A percentile compares a stretch with the other conserved stretches of the same genome.
Conservation (phyloP, 331 rosid species). For the Acacia concinna region DNA sequence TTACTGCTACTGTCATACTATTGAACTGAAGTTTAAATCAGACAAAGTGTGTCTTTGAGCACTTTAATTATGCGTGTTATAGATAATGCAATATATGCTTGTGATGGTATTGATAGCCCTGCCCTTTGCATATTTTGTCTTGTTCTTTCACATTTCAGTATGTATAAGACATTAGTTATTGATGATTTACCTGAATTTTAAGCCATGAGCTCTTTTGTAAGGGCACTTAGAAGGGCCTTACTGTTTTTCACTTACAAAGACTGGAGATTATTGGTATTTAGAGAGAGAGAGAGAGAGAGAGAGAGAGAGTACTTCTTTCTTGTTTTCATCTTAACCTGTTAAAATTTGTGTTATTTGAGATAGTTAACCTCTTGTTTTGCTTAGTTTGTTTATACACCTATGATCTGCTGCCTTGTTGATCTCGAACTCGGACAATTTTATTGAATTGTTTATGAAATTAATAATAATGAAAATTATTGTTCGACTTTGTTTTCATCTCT, state of each 20-base stretch:
- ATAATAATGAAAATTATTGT: not conserved
- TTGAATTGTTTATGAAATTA: not conserved
- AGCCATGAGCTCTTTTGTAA: not conserved
- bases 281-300: too few species aligned
- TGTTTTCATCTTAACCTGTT: not conserved
- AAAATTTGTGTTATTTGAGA: constrained; percentile 11
- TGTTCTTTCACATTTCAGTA: not conserved
- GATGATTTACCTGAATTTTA: not conserved
- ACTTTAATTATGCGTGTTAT: not conserved
- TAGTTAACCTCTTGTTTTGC: not conserved
- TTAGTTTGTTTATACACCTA: constrained; percentile 12
- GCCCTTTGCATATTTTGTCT: not conserved
- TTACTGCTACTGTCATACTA: not conserved
- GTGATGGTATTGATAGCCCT: not conserved
- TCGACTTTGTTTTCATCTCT: constrained; percentile 2
- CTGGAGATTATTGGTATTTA: not conserved
- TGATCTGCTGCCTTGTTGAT: not conserved
- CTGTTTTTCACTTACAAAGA: not conserved
- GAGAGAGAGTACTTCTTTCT: not conserved
- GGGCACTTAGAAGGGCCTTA: not conserved
- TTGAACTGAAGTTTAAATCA: not conserved
- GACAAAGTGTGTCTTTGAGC: not conserved
- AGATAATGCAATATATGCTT: not conserved
- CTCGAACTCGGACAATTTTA: not conserved
- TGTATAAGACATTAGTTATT: not conserved